These are phyloP conservation scores for Leavenworthia alabamica DNA, from an alignment of 345 rosid genomes.

Conservation along the genomic window DNA sequence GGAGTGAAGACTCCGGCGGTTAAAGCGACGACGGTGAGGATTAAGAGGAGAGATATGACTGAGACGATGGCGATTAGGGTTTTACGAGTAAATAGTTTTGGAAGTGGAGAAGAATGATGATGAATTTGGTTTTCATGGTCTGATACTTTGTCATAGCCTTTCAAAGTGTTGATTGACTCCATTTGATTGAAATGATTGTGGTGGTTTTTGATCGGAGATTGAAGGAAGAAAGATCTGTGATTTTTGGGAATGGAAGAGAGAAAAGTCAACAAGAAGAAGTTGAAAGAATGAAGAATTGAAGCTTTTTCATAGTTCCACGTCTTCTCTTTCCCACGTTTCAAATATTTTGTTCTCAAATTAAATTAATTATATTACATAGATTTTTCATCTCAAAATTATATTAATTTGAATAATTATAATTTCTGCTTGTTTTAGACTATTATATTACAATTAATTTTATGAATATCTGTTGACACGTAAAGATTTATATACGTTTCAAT, in stretches of 20 bases:
- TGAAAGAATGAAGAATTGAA: background rate
- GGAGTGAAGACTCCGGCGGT: slow-evolving; percentile 35
- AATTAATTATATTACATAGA: too few species aligned
- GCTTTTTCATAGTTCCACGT: too few species aligned
- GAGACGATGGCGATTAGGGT: slow-evolving; percentile 31
- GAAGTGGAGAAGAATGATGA: slow-evolving; percentile 24
- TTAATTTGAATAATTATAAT: too few species aligned
- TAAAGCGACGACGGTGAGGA: slow-evolving; percentile 35
- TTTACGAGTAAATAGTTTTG: slow-evolving; percentile 23
- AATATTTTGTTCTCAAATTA: too few species aligned
- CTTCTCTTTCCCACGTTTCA: too few species aligned
- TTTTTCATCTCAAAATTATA: too few species aligned
- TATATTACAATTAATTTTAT: too few species aligned
- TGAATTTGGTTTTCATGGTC: slow-evolving; percentile 37
- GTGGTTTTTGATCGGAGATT: background rate
- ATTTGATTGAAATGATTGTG: slow-evolving; percentile 9
- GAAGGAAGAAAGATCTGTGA: slow-evolving; percentile 1
- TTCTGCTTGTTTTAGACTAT: too few species aligned
- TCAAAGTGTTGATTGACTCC: slow-evolving; percentile 54
- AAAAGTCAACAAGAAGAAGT: background rate
- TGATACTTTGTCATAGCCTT: slow-evolving; percentile 63
- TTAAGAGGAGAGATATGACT: slow-evolving; percentile 37
- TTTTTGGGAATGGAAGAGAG: background rate
- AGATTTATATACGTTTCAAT: too few species aligned
- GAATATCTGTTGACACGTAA: too few species aligned